Percentiles rank a stretch among this genome's conserved stretches.
phyloP scores from a whole-genome alignment of 2,329 filamentous ascomycete species.

The Colletotrichum sidae region DNA sequence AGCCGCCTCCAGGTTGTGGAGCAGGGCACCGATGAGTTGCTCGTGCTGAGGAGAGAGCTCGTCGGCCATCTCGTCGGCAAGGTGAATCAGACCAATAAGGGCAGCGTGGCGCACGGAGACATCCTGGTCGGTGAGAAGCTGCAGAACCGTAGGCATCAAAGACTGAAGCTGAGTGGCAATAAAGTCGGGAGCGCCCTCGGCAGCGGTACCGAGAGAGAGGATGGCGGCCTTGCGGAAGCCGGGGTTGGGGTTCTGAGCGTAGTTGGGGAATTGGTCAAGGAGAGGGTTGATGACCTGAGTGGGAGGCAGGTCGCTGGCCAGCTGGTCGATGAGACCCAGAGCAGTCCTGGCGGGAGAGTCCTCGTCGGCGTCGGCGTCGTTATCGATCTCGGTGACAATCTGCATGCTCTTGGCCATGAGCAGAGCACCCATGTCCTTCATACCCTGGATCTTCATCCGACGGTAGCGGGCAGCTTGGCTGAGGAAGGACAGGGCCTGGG shows the following conservation, averaged over 20 bases:
- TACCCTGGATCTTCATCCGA: conserved; percentile 93
- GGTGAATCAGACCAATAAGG: conserved; percentile 85
- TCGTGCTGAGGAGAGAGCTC: conserved; percentile 89
- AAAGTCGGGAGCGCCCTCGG: conserved; percentile 97
- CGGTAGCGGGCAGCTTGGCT: conserved; percentile 93
- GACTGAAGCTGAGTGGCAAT: conserved; percentile 91
- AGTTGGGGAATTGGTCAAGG: conserved; percentile 85
- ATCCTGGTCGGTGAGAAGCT: conserved; percentile 86
- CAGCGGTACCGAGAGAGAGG: conserved; percentile 90
- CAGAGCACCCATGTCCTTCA: conserved; percentile 85
- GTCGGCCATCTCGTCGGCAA: conserved; percentile 93
- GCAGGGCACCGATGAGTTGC: conserved; percentile 82
- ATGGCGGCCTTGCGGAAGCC: conserved; percentile 91
- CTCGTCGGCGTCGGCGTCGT: conserved; percentile 79
- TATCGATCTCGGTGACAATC: conserved; percentile 89
- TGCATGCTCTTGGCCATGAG: conserved; percentile 89
- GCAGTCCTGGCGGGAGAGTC: conserved; percentile 87
- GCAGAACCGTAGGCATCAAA: conserved; percentile 86
- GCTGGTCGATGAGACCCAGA: conserved; percentile 87
- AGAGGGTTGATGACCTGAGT: conserved; percentile 95
- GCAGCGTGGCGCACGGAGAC: conserved; percentile 87
- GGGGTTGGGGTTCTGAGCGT: conserved; percentile 79
- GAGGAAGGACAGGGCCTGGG: conserved; percentile 92
- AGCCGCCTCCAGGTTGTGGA: conserved; percentile 90
- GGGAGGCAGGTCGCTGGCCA: conserved; percentile 88